These are phyloP conservation scores for Brassica juncea DNA, from an alignment of 345 rosid genomes.

Conservation along the genomic window DNA sequence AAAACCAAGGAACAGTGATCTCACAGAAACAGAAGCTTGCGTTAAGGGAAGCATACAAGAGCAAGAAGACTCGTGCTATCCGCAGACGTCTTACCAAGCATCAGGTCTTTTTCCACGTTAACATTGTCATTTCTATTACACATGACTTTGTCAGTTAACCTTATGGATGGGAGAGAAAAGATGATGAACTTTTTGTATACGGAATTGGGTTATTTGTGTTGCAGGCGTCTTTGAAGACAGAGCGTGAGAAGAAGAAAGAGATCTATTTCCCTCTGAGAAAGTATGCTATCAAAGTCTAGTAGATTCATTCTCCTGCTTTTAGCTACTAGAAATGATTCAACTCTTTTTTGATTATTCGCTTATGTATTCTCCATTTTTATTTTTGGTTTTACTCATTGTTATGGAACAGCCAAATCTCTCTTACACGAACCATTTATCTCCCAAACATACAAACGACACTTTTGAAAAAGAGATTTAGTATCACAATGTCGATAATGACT, in stretches of 20 bases:
- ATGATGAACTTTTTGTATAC: neutral
- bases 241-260: neutral
- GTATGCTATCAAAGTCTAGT: neutral
- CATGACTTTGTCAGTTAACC: neutral
- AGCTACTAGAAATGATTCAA: neutral
- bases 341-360: neutral
- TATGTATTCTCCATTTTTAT: neutral
- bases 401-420: neutral
- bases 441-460: neutral
- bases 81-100: slow-evolving; percentile 91
- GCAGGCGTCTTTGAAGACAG: neutral
- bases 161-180: neutral
- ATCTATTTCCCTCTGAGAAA: neutral
- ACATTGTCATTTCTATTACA: neutral
- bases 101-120: slow-evolving; percentile 47
- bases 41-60: slow-evolving; percentile 76
- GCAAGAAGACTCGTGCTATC: slow-evolving; percentile 91
- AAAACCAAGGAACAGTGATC: slow-evolving; percentile 41
- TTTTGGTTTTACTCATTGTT: neutral
- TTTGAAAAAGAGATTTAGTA: neutral
- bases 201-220: neutral
- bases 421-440: neutral
- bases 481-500: neutral
- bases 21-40: slow-evolving; percentile 85
- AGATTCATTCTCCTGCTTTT: neutral